Evolutionary conservation across 148 eudicot genomes (phyloP).

Genomic region (Rhododendron williamsianum): DNA sequence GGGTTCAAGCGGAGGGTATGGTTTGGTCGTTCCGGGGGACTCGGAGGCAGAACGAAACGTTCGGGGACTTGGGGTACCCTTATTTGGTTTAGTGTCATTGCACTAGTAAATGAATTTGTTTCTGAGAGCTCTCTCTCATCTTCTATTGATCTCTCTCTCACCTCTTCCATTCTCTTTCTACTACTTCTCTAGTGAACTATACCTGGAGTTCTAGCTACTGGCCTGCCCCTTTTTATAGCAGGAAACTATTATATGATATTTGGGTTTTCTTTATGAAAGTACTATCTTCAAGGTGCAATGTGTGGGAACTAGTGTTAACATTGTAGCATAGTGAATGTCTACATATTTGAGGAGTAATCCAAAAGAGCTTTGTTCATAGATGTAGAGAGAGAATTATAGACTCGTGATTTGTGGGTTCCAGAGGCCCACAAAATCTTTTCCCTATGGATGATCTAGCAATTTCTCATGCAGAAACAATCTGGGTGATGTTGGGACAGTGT

Average conservation of each 20-base stretch:
- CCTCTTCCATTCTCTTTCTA: not conserved
- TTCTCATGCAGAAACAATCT: not conserved
- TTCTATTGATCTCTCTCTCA: not conserved
- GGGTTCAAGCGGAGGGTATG: not conserved
- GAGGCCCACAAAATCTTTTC: not conserved
- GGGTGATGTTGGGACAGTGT: not conserved
- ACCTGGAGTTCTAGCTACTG: not conserved
- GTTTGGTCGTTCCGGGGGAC: constrained; percentile 21
- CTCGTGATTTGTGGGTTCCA: not conserved
- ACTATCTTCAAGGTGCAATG: no score
- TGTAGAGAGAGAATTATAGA: not conserved
- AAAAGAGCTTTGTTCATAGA: no score
- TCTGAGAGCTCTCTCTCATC: constrained; percentile 11
- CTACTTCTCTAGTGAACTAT: no score
- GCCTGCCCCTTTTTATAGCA: constrained; percentile 9
- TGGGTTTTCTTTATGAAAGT: no score
- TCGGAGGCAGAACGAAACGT: constrained; percentile 22
- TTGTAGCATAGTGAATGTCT: not conserved
- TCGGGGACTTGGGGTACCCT: constrained; percentile 23
- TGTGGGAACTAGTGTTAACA: no score
- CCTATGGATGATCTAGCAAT: not conserved
- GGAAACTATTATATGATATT: no score
- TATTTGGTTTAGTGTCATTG: constrained; percentile 27
- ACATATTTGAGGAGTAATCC: not conserved
- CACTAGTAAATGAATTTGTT: constrained; percentile 28